Conservation (phyloP, 192 early-diverging fungal genomes). For the Spinellus fusiger region DNA sequence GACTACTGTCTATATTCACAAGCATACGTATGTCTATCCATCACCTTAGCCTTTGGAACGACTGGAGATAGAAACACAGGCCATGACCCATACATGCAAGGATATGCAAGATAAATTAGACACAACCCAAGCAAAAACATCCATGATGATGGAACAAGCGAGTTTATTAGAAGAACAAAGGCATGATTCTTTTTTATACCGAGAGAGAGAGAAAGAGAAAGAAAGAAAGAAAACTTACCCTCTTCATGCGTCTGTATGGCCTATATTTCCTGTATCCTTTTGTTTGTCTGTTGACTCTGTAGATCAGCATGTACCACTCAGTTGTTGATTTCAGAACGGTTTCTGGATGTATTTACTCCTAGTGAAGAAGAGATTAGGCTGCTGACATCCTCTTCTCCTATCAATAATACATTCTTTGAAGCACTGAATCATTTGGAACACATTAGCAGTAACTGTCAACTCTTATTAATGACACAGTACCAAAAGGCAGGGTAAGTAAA, state of each 20-base stretch:
- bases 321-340: constrained; percentile 54
- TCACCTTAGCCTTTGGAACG: constrained; percentile 7
- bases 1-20: background rate
- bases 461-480: constrained; percentile 65
- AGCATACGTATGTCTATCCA: background rate
- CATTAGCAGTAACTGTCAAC: constrained; percentile 68
- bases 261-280: background rate
- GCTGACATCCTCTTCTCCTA: constrained; percentile 42
- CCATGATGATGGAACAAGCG: constrained; percentile 59
- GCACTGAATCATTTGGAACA: constrained; percentile 60
- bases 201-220: background rate
- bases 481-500: constrained; percentile 64
- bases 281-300: constrained; percentile 21
- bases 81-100: constrained; percentile 53
- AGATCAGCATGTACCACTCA: constrained; percentile 43
- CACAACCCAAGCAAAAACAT: constrained; percentile 51
- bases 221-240: background rate
- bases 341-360: constrained; percentile 65
- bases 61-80: constrained; percentile 8
- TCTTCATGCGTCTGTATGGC: background rate
- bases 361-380: constrained; percentile 59
- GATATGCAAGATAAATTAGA: constrained; percentile 51
- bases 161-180: constrained; percentile 56
- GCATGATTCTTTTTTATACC: constrained; percentile 28
- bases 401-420: constrained; percentile 64